These are phyloP conservation scores for Nymphaea colorata DNA, from an alignment of 164 flowering plant species.

Conservation along the genomic window DNA sequence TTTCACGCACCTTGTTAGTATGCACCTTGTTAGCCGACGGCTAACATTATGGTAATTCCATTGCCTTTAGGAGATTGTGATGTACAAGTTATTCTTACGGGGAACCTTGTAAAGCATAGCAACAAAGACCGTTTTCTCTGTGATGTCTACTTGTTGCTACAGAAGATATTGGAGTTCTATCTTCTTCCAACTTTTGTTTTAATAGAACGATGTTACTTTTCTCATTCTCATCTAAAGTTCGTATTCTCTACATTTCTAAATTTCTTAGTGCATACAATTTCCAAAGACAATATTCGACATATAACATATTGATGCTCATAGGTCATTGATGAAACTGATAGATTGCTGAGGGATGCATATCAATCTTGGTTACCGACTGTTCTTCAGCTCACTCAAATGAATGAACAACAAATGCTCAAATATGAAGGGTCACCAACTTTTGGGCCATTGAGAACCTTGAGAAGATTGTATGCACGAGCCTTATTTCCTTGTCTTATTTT, in stretches of 20 bases:
- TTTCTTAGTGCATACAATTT: not conserved
- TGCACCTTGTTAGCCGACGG: no score
- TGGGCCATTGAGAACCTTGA: slow-evolving; percentile 54
- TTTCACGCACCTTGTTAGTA: no score
- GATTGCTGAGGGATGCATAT: slow-evolving; percentile 79
- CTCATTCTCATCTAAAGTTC: no score
- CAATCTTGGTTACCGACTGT: slow-evolving; percentile 94
- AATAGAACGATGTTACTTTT: no score
- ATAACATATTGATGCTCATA: slow-evolving; percentile 6
- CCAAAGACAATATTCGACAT: not conserved
- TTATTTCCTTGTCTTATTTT: not conserved
- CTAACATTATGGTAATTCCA: no score
- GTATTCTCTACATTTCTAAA: not conserved
- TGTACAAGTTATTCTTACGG: no score
- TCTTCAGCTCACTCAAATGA: slow-evolving; percentile 35
- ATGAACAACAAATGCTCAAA: slow-evolving; percentile 18
- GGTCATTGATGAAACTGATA: slow-evolving; percentile 95
- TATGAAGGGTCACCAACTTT: slow-evolving; percentile 12
- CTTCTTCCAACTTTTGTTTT: not conserved
- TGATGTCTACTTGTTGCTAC: not conserved
- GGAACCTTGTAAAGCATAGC: no score
- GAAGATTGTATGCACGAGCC: slow-evolving; percentile 44
- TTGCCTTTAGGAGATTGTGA: no score
- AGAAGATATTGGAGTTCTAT: not conserved
- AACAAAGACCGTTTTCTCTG: no score